These are phyloP conservation scores for Medicago lupulina DNA, from an alignment of 306 rosid species.

Conservation along the genomic window DNA sequence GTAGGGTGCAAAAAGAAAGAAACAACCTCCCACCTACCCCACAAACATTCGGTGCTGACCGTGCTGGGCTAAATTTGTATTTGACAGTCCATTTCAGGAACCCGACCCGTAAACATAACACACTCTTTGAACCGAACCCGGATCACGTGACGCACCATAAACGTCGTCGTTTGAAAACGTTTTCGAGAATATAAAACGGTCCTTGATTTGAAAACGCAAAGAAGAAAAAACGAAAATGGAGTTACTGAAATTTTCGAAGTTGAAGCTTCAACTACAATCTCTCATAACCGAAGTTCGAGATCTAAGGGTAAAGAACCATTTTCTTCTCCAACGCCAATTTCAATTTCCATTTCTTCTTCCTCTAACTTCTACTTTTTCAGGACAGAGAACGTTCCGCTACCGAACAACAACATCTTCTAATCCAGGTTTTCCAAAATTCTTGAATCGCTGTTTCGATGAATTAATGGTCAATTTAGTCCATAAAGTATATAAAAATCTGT, in stretches of 20 bases:
- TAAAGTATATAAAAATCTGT: too few relatives aligned
- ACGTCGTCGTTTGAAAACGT: constrained; percentile 20
- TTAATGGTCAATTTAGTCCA: too few relatives aligned
- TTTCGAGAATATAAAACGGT: background rate
- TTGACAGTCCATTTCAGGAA: too few relatives aligned
- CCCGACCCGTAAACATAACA: background rate
- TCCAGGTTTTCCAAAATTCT: constrained; percentile 57
- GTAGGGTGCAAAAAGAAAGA: too few relatives aligned
- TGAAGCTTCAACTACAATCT: constrained; percentile 75
- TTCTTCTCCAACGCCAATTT: background rate
- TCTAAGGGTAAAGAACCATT: constrained; percentile 58
- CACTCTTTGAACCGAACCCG: background rate
- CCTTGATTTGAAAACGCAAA: constrained; percentile 18
- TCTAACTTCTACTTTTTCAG: constrained; percentile 52
- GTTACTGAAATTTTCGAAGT: constrained; percentile 71
- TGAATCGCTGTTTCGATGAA: background rate
- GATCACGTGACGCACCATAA: background rate
- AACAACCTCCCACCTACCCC: too few relatives aligned
- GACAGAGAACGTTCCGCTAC: constrained; percentile 70
- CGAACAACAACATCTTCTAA: constrained; percentile 55
- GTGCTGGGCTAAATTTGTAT: too few relatives aligned
- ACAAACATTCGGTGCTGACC: too few relatives aligned
- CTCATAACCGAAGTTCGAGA: constrained; percentile 71
- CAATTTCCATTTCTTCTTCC: constrained; percentile 21
- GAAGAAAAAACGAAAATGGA: constrained; percentile 53